Evolutionary conservation across 108 stramenopile genomes (phyloP), one percentile per base, ranked within the genome.

Genomic region (Cyclotella cryptica): DNA sequence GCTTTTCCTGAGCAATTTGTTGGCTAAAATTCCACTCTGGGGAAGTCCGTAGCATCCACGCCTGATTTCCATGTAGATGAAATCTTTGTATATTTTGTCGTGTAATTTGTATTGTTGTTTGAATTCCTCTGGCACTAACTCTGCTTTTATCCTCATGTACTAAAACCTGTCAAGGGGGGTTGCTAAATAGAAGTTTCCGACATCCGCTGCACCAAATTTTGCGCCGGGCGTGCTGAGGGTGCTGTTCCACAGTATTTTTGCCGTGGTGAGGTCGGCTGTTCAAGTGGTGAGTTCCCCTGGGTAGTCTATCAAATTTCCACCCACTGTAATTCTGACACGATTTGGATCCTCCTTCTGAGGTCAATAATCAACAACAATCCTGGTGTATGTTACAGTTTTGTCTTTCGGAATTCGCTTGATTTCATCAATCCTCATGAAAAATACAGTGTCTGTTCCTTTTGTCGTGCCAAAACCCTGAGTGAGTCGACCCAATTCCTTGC

Each of bases 401-500:
- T 53, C 60, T 0, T 18, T 35, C 1, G 78, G 79, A 17, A 80
- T 63, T 57, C 62, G 18, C 26, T 7, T 18, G 8, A 44, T 66
- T 46, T 43, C 6, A 18, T 43, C 43, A 45, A 27, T 35, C 11
- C 13, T 29, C 15, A 51, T 19, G 27, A 53, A 69, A 9, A 51
- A 69, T 27, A 69, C 18, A 13, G 68, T 69, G 27, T 52, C 30
- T 6, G 57, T 81, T 24, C 73, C 74, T n/a, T 66, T 22, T 9
- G 35, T 66, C 62, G 62, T 39, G 1, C 28, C 51, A 7, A 29
- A 63, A n/a, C 21, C 74, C 82, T 87, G 82, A 17, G 66, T 64
- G 3, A 87, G 79, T 18, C 78, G 67, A 1, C 74, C 73, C 28
- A 86, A n/a, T 80, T 86, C 82, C 22, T 83, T 69, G 46, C 47